These are phyloP conservation scores for Trichoderma hamatum DNA, from an alignment of 2,329 filamentous ascomycete species.

Conservation along the genomic window DNA sequence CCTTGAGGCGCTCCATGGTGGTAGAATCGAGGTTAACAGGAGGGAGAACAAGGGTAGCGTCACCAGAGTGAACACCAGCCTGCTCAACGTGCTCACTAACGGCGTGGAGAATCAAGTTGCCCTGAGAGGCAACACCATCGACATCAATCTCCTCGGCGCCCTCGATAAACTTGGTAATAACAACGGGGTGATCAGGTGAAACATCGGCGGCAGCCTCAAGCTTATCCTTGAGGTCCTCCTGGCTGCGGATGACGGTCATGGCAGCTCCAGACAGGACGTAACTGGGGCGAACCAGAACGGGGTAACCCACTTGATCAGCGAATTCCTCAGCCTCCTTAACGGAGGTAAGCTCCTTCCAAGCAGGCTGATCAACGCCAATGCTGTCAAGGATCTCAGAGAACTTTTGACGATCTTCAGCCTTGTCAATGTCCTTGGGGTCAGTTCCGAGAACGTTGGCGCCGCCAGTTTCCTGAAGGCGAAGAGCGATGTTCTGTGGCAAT, in stretches of 20 bases:
- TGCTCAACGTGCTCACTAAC: constrained; percentile 96
- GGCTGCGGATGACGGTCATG: constrained; percentile 93
- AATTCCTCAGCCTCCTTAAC: constrained; percentile 86
- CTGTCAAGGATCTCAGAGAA: constrained; percentile 97
- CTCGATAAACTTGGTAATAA: constrained; percentile 98
- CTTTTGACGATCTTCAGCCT: constrained; percentile 96
- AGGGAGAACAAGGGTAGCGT: constrained; percentile 91
- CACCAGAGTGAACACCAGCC: constrained; percentile 96
- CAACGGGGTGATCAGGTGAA: constrained; percentile 94
- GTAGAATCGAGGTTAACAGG: constrained; percentile 76
- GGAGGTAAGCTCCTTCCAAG: constrained; percentile 96
- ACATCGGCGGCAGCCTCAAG: constrained; percentile 87
- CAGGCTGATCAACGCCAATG: constrained; percentile 94
- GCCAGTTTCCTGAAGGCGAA: constrained; percentile 88
- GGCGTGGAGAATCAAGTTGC: constrained; percentile 86
- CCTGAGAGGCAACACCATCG: constrained; percentile 85
- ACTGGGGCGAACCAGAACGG: constrained; percentile 89
- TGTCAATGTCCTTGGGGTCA: constrained; percentile 92
- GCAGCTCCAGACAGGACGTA: constrained; percentile 97
- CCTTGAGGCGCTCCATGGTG: constrained; percentile 86
- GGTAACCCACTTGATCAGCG: constrained; percentile 83
- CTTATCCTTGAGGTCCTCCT: constrained; percentile 92
- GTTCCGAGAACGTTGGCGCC: constrained; percentile 91
- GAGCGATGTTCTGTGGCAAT: constrained; percentile 94
- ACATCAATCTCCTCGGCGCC: constrained; percentile 96